Evolutionary conservation across 1,139 yeast genomes (phyloP).

Genomic region (Suhomyces yuchorum): DNA sequence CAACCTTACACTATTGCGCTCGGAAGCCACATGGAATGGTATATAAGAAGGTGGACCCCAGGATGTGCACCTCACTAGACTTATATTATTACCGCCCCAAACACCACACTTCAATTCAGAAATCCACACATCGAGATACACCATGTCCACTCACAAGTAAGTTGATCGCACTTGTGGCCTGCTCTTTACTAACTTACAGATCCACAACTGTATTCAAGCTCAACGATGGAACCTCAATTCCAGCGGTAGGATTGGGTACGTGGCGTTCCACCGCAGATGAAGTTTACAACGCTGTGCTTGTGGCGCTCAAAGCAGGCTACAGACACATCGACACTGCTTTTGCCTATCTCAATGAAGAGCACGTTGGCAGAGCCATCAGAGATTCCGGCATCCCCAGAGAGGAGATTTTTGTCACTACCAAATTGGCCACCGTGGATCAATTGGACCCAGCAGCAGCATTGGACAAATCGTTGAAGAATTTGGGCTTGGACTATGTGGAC

Average conservation of each 20-base stretch:
- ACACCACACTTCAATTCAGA: neutral
- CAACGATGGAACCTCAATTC: slow-evolving; percentile 40
- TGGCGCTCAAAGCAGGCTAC: slow-evolving; percentile 55
- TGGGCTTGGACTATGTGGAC: slow-evolving; percentile 81
- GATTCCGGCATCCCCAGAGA: slow-evolving; percentile 70
- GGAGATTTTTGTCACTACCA: slow-evolving; percentile 77
- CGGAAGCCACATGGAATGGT: neutral
- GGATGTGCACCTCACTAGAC: neutral
- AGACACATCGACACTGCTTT: slow-evolving; percentile 81
- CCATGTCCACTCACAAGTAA: slow-evolving; percentile 8
- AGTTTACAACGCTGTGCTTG: slow-evolving; percentile 57
- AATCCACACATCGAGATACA: neutral
- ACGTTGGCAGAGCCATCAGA: slow-evolving; percentile 64
- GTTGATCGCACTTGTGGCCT: neutral
- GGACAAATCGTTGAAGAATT: slow-evolving; percentile 59
- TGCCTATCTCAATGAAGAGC: slow-evolving; percentile 63
- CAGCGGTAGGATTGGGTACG: slow-evolving; percentile 61
- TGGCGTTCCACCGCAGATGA: slow-evolving; percentile 56
- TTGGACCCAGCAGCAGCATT: slow-evolving; percentile 60
- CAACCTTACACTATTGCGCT: neutral
- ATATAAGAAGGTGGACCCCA: neutral
- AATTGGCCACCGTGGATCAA: slow-evolving; percentile 72
- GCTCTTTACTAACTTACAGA: slow-evolving; percentile 3
- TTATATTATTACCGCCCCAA: neutral
- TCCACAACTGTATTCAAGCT: slow-evolving; percentile 17